Percentiles rank a stretch among this genome's conserved stretches.
phyloP scores from a whole-genome alignment of 2,329 filamentous ascomycete genomes.

The Calonectria leucothoes region DNA sequence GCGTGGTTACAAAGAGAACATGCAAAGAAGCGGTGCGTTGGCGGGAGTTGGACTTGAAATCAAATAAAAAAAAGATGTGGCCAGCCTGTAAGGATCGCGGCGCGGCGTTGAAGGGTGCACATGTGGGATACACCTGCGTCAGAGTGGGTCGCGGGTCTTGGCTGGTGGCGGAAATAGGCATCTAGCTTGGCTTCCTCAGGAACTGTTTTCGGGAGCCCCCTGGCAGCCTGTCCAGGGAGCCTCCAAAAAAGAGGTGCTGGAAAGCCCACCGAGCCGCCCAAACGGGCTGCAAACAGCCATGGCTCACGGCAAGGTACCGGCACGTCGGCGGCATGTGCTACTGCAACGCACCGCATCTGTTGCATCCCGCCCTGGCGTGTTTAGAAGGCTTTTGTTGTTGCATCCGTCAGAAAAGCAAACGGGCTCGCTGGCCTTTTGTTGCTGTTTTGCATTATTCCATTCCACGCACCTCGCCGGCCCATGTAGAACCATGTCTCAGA shows the following conservation, averaged over 20 bases:
- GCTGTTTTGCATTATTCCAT: not conserved
- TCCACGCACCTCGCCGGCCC: not conserved
- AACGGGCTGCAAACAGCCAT: not conserved
- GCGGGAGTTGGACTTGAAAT: not conserved
- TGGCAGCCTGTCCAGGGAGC: not conserved
- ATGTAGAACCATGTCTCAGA: not conserved
- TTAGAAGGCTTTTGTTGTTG: not conserved
- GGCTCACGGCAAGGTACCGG: not conserved
- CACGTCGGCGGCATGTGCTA: not conserved
- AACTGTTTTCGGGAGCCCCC: not conserved
- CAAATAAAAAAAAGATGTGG: constrained; percentile 14
- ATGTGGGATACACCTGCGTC: constrained; percentile 35
- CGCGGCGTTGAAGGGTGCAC: constrained; percentile 5
- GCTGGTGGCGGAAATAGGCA: constrained; percentile 6
- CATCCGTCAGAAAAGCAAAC: not conserved
- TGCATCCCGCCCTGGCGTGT: not conserved
- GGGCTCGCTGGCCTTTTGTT: not conserved
- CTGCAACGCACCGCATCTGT: not conserved
- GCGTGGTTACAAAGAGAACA: not conserved
- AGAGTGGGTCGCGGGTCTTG: constrained; percentile 36
- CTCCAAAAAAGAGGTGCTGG: not conserved
- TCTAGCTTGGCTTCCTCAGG: not conserved
- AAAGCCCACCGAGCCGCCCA: not conserved
- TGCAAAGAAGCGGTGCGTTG: not conserved
- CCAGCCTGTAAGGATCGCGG: constrained; percentile 15